These are phyloP conservation scores for Ophiostoma sp. DNA, from an alignment of 2,329 filamentous ascomycete species.

Conservation along the genomic window DNA sequence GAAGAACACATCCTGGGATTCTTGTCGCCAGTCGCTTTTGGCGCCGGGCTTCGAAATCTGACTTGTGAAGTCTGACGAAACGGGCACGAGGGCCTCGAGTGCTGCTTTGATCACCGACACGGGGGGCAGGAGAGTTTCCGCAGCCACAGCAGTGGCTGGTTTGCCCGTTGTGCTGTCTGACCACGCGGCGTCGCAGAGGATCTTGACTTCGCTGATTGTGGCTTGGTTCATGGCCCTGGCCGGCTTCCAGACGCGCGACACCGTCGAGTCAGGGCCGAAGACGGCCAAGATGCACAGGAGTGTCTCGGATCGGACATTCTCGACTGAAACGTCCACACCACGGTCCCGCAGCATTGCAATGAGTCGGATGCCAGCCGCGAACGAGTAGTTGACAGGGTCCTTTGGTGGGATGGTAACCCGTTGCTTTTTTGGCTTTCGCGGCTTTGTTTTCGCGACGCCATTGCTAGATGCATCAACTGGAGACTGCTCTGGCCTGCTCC, in stretches of 20 bases:
- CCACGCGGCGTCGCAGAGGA: constrained; percentile 38
- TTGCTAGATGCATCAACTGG: neutral
- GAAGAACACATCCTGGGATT: constrained; percentile 17
- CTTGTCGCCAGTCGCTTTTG: constrained; percentile 10
- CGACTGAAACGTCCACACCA: constrained; percentile 30
- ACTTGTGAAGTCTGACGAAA: constrained; percentile 18
- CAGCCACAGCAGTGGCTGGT: neutral
- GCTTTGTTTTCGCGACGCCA: neutral
- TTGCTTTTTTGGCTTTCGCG: neutral
- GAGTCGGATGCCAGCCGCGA: constrained; percentile 33
- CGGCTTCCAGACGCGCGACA: constrained; percentile 26
- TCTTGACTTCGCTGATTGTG: constrained; percentile 34
- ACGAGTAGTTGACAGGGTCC: constrained; percentile 27
- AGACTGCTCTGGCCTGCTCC: neutral
- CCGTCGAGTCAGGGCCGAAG: constrained; percentile 32
- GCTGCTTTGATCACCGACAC: constrained; percentile 29
- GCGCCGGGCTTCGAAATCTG: constrained; percentile 21
- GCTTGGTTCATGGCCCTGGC: constrained; percentile 28
- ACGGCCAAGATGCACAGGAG: constrained; percentile 33
- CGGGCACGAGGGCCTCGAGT: constrained; percentile 28
- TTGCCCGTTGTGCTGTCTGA: neutral
- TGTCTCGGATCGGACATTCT: constrained; percentile 30
- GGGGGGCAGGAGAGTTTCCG: constrained; percentile 30
- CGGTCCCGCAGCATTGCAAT: constrained; percentile 33
- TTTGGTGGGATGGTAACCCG: neutral